A percentile compares a stretch with the other conserved stretches of the same genome.
phyloP scores from a whole-genome alignment of 75 land plant species.

The Cupressus sempervirens region DNA sequence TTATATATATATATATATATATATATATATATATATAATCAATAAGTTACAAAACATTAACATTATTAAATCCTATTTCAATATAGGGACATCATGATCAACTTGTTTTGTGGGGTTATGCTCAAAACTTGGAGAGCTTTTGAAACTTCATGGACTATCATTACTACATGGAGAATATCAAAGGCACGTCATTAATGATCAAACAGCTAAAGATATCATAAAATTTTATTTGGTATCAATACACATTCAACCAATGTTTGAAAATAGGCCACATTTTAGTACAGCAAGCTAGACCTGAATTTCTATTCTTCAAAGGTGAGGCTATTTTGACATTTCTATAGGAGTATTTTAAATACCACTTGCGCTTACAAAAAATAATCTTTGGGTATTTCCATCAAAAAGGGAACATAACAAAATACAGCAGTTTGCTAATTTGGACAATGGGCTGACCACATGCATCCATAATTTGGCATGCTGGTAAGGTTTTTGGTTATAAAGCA shows the following conservation, averaged over 20 bases:
- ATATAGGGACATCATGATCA: too few relatives aligned
- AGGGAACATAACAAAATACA: background rate
- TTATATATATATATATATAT: too few relatives aligned
- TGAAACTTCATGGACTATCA: background rate
- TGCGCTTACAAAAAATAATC: background rate
- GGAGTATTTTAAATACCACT: background rate
- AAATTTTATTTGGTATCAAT: background rate
- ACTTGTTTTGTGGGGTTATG: background rate
- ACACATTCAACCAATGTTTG: background rate
- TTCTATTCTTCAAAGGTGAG: too few relatives aligned
- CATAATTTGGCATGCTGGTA: background rate
- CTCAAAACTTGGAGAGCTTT: background rate
- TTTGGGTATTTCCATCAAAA: background rate
- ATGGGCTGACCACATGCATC: background rate
- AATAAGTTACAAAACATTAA: too few relatives aligned
- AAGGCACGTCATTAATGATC: background rate
- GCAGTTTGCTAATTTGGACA: background rate
- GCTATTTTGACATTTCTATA: background rate
- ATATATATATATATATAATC: too few relatives aligned
- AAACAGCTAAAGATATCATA: background rate
- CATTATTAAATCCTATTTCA: too few relatives aligned
- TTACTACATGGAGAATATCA: background rate
- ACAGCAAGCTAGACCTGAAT: too few relatives aligned
- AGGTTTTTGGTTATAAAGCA: background rate
- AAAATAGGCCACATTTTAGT: background rate